Conservation (phyloP, 2,329 filamentous ascomycete species). For the Iodosphaeria phyllophila region DNA sequence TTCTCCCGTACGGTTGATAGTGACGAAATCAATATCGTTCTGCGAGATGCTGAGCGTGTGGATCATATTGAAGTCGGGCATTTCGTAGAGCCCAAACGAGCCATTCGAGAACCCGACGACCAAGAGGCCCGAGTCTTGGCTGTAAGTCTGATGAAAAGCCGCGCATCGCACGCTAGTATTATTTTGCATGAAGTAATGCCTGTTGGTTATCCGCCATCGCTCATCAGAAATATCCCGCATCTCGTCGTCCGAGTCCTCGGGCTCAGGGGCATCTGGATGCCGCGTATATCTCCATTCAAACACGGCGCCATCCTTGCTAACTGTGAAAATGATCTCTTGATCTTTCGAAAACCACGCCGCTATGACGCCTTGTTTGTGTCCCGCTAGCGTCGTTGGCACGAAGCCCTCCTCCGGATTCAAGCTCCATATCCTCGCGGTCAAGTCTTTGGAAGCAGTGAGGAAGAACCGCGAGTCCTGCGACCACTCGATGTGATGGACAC, state of each 20-base stretch:
- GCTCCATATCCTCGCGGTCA: slow-evolving; percentile 92
- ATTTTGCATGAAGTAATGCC: slow-evolving; percentile 87
- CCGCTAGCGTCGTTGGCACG: slow-evolving; percentile 71
- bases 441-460: slow-evolving; percentile 74
- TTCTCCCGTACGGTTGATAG: slow-evolving; percentile 85
- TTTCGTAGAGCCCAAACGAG: slow-evolving; percentile 81
- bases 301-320: slow-evolving; percentile 92
- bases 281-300: slow-evolving; percentile 80
- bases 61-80: slow-evolving; percentile 90
- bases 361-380: slow-evolving; percentile 76
- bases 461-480: slow-evolving; percentile 93
- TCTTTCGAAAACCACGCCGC: slow-evolving; percentile 95
- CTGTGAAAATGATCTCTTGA: slow-evolving; percentile 89
- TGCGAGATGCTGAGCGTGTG: slow-evolving; percentile 89
- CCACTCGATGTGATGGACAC: slow-evolving; percentile 77
- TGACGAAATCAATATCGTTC: slow-evolving; percentile 87
- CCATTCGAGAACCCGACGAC: slow-evolving; percentile 93
- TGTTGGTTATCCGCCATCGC: slow-evolving; percentile 80
- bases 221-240: slow-evolving; percentile 47
- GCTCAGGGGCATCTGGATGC: slow-evolving; percentile 32
- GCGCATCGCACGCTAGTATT: slow-evolving; percentile 75
- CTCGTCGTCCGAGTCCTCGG: slow-evolving; percentile 36
- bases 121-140: slow-evolving; percentile 76
- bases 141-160: slow-evolving; percentile 74
- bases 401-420: slow-evolving; percentile 75